These are phyloP conservation scores for Rosa lucieae DNA, from an alignment of 306 rosid species.

Conservation along the genomic window DNA sequence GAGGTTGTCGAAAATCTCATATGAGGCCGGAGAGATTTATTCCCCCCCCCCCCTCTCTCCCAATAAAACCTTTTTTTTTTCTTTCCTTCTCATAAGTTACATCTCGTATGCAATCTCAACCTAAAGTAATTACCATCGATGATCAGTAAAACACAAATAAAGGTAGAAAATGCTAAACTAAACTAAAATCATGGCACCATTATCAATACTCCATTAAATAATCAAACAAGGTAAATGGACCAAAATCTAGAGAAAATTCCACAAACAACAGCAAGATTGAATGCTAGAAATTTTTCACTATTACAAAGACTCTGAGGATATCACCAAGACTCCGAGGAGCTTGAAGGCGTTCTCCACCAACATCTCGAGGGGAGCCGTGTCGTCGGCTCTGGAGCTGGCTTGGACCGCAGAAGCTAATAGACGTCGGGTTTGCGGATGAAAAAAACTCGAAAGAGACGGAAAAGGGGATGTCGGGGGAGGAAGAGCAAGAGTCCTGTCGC, in stretches of 20 bases:
- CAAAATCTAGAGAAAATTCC: too few relatives aligned
- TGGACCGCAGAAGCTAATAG: constrained; percentile 46
- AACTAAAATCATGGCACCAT: background rate
- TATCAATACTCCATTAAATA: background rate
- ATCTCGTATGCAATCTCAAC: constrained; percentile 98
- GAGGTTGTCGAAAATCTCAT: too few relatives aligned
- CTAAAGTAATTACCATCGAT: constrained; percentile 34
- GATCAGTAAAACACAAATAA: background rate
- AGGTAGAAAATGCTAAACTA: background rate
- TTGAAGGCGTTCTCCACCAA: constrained; percentile 85
- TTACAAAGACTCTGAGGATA: constrained; percentile 5
- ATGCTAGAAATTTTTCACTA: too few relatives aligned
- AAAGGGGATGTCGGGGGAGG: too few relatives aligned
- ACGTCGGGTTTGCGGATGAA: constrained; percentile 12
- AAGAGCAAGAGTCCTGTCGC: too few relatives aligned
- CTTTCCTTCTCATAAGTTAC: constrained; percentile 78
- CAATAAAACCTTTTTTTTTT: too few relatives aligned
- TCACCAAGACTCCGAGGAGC: constrained; percentile 63
- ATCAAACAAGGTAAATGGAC: background rate
- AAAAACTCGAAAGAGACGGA: too few relatives aligned
- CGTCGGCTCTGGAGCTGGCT: constrained; percentile 80
- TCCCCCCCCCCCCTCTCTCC: too few relatives aligned
- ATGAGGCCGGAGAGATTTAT: too few relatives aligned
- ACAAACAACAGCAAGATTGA: too few relatives aligned
- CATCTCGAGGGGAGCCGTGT: constrained; percentile 83